Percentiles rank a stretch among this genome's conserved stretches.
Conservation (phyloP, 768 basidiomycete species). For the Pleurotus djamor region DNA sequence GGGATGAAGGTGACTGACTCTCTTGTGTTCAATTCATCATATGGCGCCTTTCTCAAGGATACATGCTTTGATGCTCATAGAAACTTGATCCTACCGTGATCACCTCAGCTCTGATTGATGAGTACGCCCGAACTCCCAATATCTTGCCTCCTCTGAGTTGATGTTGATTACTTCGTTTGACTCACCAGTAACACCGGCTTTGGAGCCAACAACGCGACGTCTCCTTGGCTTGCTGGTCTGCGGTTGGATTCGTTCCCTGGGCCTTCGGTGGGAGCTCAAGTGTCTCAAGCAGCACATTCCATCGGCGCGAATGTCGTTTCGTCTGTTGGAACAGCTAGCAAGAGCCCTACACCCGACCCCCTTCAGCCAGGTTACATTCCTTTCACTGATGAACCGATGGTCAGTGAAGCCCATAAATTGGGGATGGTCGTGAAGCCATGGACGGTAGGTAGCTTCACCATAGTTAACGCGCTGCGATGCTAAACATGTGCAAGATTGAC, state of each 20-base stretch:
- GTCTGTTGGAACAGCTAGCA: slow-evolving; percentile 43
- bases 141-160: neutral
- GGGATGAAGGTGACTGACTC: slow-evolving; percentile 62
- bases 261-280: slow-evolving; percentile 42
- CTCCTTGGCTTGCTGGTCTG: slow-evolving; percentile 71
- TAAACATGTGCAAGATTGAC: slow-evolving; percentile 45
- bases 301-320: slow-evolving; percentile 69
- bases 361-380: slow-evolving; percentile 39
- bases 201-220: slow-evolving; percentile 38
- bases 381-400: slow-evolving; percentile 70
- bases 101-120: slow-evolving; percentile 65
- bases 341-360: slow-evolving; percentile 40
- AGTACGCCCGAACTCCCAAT: slow-evolving; percentile 35
- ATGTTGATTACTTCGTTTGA: neutral
- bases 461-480: neutral
- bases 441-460: slow-evolving; percentile 48
- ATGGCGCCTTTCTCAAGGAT: too few species aligned
- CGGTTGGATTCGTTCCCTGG: slow-evolving; percentile 65
- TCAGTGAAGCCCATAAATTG: slow-evolving; percentile 60
- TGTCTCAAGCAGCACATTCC: slow-evolving; percentile 66
- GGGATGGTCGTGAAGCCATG: slow-evolving; percentile 69
- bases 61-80: slow-evolving; percentile 19
- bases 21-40: slow-evolving; percentile 4
- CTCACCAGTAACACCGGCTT: slow-evolving; percentile 35
- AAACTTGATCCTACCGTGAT: slow-evolving; percentile 51